Evolutionary conservation across 139 green algal species (phyloP), one percentile per base, ranked within the genome.

Genomic region (Coelastrella sp.): DNA sequence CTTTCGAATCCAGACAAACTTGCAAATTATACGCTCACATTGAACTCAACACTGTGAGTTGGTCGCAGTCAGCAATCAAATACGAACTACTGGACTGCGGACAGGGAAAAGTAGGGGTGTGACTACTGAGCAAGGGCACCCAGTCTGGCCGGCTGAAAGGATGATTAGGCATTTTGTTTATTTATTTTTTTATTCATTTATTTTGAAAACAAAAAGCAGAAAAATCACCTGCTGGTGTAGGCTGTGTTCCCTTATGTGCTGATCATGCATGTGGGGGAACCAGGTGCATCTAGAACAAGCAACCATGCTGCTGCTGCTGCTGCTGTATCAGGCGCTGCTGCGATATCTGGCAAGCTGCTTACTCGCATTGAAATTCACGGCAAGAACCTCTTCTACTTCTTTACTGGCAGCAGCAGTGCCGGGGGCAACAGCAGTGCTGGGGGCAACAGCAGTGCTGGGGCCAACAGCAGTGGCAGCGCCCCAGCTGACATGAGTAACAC

Each of bases 361-460:
- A 75, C 68, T 11, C 85, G 94, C 9, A 97, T 97, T 49, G 96
- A 98, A 87, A 92, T 96, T 20, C 88, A 88, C 22, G 80, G 93
- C 25, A 95, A 96, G 90, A 97, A 98, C 85, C 92, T 98, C 20
- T 98, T 98, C 83, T 98, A 98, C 90, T 98, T 98, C 79, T 98
- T 95, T n/a, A n/a, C 56, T 12, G 78, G 63, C 59, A 85, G 70
- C 84, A 89, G 84, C 63, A 72, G 56, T 20, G 56, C 70, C 58
- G 22, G 70, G 11, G 11, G 85, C 56, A 58, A 24, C 78, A 88
- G 82, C 82, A 22, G 86, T 58, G 65, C 19, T 14, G n/a, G 63
- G 15, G 20, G 70, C 15, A 35, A 59, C 81, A 70, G 58, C 82
- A 72, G 20, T 72, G 58, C 4, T n/a, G 49, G 68, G 8, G 22